These are phyloP conservation scores for Nemophila menziesii DNA, from an alignment of 257 asterid species.

Conservation along the genomic window DNA sequence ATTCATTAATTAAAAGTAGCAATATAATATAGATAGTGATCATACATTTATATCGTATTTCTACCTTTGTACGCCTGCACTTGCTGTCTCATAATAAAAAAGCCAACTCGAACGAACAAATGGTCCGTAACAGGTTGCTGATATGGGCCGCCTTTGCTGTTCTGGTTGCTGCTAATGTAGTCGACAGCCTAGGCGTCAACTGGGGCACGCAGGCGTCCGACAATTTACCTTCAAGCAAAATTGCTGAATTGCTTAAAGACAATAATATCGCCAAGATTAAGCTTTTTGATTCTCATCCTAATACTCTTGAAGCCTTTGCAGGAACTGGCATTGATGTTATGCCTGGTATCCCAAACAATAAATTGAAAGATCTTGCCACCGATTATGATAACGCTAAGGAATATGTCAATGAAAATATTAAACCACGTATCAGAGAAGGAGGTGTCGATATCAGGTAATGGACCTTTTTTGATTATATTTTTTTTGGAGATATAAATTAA, in stretches of 20 bases:
- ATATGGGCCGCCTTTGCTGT: constrained; percentile 3
- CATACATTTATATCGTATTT: too few relatives aligned
- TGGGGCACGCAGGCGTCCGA: constrained; percentile 81
- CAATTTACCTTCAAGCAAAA: constrained; percentile 21
- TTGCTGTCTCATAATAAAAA: too few relatives aligned
- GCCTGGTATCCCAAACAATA: constrained; percentile 72
- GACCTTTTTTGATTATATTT: not conserved
- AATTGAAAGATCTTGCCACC: constrained; percentile 15
- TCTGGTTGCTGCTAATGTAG: not conserved
- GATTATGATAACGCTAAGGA: constrained; percentile 40
- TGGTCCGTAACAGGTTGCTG: constrained; percentile 4
- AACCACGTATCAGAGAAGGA: constrained; percentile 35
- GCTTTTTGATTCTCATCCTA: constrained; percentile 55
- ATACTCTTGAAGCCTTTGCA: constrained; percentile 41
- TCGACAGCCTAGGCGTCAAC: constrained; percentile 51
- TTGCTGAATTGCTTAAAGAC: constrained; percentile 52
- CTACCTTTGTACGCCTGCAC: too few relatives aligned
- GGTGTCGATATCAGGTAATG: constrained; percentile 58
- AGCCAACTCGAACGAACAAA: not conserved
- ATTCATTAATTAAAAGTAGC: not conserved
- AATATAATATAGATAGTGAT: too few relatives aligned
- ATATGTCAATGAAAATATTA: constrained; percentile 53
- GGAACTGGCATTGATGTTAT: constrained; percentile 67
- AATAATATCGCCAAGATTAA: constrained; percentile 43
- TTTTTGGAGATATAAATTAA: too few relatives aligned